Conservation (phyloP, 495 filamentous ascomycete genomes). For the Apodospora peruviana region DNA sequence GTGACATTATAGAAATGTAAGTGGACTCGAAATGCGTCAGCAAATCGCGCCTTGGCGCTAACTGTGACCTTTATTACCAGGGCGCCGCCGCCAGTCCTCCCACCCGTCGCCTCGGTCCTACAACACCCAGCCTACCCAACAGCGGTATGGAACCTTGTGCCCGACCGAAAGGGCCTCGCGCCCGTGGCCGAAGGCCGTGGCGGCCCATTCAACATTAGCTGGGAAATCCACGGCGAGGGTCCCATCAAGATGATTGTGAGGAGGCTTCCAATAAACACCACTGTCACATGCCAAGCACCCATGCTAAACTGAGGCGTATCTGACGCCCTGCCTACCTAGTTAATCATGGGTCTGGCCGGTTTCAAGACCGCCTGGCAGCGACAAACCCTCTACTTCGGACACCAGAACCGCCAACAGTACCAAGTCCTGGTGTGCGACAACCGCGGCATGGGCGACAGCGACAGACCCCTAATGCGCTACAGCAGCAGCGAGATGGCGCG, state of each 20-base stretch:
- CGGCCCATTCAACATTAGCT: constrained; percentile 64
- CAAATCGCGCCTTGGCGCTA: not conserved
- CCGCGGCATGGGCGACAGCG: constrained; percentile 69
- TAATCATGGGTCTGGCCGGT: constrained; percentile 61
- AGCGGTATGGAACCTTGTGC: constrained; percentile 57
- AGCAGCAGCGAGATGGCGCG: constrained; percentile 70
- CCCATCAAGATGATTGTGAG: constrained; percentile 65
- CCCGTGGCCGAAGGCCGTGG: constrained; percentile 59
- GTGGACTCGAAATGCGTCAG: not conserved
- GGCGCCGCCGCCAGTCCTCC: constrained; percentile 11
- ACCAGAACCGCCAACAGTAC: constrained; percentile 60
- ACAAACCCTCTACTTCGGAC: constrained; percentile 70
- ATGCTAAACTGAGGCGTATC: constrained; percentile 5
- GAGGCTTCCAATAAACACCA: constrained; percentile 19
- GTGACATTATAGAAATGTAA: no score
- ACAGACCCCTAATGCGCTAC: constrained; percentile 68
- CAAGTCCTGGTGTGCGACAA: constrained; percentile 73
- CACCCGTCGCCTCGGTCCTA: constrained; percentile 33
- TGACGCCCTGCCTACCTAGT: constrained; percentile 25
- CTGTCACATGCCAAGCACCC: constrained; percentile 6
- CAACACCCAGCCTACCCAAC: constrained; percentile 42
- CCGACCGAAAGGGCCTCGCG: constrained; percentile 50
- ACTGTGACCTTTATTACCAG: not conserved
- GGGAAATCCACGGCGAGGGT: constrained; percentile 75
- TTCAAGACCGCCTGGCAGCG: constrained; percentile 66